Evolutionary conservation across 192 early-diverging fungal species (phyloP).

Genomic region (Anaeromyces robustus): DNA sequence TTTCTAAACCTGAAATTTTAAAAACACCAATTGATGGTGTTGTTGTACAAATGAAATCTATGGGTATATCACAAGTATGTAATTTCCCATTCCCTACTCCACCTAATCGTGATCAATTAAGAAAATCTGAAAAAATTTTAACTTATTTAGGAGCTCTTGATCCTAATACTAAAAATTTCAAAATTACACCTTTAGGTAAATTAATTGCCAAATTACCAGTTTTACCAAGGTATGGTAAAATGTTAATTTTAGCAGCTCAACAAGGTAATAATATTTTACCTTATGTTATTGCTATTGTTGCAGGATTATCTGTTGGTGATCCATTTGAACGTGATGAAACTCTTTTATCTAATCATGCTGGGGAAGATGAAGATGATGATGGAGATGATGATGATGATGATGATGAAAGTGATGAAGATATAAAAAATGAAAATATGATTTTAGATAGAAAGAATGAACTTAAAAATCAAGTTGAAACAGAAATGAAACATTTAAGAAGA

Average conservation of each 20-base stretch:
- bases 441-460: conserved; percentile 19
- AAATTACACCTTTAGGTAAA: conserved; percentile 68
- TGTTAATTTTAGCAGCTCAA: conserved; percentile 70
- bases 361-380: conserved; percentile 23
- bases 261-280: conserved; percentile 57
- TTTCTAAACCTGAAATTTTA: conserved; percentile 80
- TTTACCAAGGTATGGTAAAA: conserved; percentile 76
- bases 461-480: conserved; percentile 32
- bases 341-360: conserved; percentile 28
- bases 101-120: conserved; percentile 54
- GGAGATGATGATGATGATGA: conserved; percentile 12
- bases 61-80: conserved; percentile 86
- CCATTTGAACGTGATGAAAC: conserved; percentile 66
- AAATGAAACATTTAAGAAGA: conserved; percentile 37
- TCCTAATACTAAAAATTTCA: conserved; percentile 23
- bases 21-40: conserved; percentile 90
- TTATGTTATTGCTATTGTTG: conserved; percentile 80
- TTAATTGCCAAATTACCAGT: conserved; percentile 86
- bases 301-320: conserved; percentile 84
- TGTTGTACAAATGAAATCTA: conserved; percentile 93
- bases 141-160: background rate
- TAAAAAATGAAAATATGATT: conserved; percentile 18
- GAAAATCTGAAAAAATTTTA: conserved; percentile 50
- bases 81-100: conserved; percentile 98
- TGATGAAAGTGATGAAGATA: conserved; percentile 29